Evolutionary conservation across 2,329 filamentous ascomycete genomes (phyloP).

Genomic region (Apiospora pterosperma): DNA sequence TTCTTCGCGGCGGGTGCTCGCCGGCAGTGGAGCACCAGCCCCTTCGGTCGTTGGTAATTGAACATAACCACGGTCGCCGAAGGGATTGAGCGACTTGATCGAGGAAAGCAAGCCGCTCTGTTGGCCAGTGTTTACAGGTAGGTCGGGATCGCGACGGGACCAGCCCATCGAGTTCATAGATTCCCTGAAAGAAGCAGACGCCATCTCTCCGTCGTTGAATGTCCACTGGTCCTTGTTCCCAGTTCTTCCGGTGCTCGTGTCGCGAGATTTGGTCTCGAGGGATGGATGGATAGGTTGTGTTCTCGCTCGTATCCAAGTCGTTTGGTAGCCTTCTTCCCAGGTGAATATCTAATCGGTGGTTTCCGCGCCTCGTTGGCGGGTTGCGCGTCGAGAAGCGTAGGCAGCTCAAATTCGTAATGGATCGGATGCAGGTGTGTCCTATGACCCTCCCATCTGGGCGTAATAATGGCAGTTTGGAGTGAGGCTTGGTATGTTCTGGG

Average conservation of each 20-base stretch:
- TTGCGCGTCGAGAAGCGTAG: slow-evolving; percentile 1
- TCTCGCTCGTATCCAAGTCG: background rate
- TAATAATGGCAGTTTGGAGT: slow-evolving; percentile 12
- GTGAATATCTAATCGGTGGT: background rate
- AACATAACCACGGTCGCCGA: slow-evolving; percentile 82
- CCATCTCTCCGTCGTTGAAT: slow-evolving; percentile 51
- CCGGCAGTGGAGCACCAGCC: slow-evolving; percentile 80
- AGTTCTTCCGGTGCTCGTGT: background rate
- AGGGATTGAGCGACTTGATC: slow-evolving; percentile 83
- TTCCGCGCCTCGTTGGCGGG: background rate
- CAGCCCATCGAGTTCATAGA: slow-evolving; percentile 94
- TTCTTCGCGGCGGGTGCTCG: slow-evolving; percentile 80
- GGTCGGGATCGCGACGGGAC: slow-evolving; percentile 78
- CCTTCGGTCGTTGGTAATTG: slow-evolving; percentile 82
- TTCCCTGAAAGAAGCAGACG: slow-evolving; percentile 85
- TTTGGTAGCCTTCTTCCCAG: background rate
- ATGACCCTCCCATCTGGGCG: slow-evolving; percentile 18
- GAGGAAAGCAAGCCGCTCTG: slow-evolving; percentile 74
- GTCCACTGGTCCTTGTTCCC: background rate
- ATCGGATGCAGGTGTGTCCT: slow-evolving; percentile 17
- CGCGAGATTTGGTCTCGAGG: background rate
- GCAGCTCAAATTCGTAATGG: slow-evolving; percentile 7
- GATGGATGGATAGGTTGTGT: background rate
- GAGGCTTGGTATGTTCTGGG: slow-evolving; percentile 16
- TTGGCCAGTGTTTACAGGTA: slow-evolving; percentile 69